phyloP scores from a whole-genome alignment of 2,329 filamentous ascomycete species.

The Juglanconis juglandina region DNA sequence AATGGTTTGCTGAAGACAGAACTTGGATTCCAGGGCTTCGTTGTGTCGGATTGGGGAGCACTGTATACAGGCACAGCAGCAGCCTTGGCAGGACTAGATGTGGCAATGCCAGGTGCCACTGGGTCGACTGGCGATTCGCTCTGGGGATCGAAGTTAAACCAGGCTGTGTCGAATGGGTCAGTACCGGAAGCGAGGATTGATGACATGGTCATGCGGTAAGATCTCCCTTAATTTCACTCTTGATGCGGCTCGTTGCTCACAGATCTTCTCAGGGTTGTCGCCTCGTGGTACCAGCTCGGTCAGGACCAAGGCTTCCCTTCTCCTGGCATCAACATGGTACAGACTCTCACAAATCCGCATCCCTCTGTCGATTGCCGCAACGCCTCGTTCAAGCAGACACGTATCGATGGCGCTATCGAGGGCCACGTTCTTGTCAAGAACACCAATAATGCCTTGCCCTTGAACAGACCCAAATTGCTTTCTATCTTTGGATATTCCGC shows the following conservation, averaged over 20 bases:
- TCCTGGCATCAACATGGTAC: conserved; percentile 51
- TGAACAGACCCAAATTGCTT: conserved; percentile 47
- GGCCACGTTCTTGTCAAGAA: conserved; percentile 66
- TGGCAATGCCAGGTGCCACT: conserved; percentile 58
- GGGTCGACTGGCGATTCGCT: conserved; percentile 25
- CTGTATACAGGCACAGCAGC: conserved; percentile 62
- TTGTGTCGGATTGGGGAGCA: conserved; percentile 66
- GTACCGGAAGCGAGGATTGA: conserved; percentile 52
- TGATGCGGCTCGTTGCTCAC: neutral
- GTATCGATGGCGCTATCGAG: conserved; percentile 57
- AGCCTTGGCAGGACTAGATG: conserved; percentile 65
- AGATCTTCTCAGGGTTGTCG: conserved; percentile 36
- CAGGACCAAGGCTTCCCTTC: conserved; percentile 46
- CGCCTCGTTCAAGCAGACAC: conserved; percentile 34
- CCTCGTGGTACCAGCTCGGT: conserved; percentile 54
- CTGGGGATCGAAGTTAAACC: conserved; percentile 53
- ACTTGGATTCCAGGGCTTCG: conserved; percentile 61
- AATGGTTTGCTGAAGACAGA: conserved; percentile 66
- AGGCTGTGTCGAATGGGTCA: conserved; percentile 58
- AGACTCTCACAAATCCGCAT: conserved; percentile 47
- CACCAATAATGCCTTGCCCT: conserved; percentile 49
- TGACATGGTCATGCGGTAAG: conserved; percentile 45
- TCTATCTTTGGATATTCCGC: conserved; percentile 63
- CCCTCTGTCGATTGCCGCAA: conserved; percentile 53
- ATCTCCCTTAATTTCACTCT: neutral